Evolutionary conservation across 768 basidiomycete genomes (phyloP).

Genomic region (Suillus tomentosus): DNA sequence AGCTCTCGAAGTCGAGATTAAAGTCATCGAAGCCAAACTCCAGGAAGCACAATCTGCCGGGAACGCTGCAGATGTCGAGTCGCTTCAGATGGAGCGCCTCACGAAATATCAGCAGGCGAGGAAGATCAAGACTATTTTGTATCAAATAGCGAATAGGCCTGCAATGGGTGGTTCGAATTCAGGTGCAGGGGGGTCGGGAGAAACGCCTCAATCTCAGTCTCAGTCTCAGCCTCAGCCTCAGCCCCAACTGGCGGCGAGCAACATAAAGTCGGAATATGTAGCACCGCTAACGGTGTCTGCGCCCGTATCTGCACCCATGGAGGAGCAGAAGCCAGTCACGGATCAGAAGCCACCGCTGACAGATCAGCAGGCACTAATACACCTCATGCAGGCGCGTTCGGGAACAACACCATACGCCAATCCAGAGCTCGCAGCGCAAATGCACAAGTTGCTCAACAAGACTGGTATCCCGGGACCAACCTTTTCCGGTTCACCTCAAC

Average conservation of each 20-base stretch:
- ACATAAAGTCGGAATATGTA: not conserved
- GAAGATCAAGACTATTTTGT: slow-evolving; percentile 20
- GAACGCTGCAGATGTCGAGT: slow-evolving; percentile 17
- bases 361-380: slow-evolving; percentile 23
- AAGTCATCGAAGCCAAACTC: slow-evolving; percentile 19
- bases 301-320: slow-evolving; percentile 1
- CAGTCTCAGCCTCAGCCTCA: not conserved
- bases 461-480: slow-evolving; percentile 34
- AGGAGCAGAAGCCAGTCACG: slow-evolving; percentile 25
- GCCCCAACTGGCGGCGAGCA: not conserved
- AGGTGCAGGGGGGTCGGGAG: not conserved
- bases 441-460: slow-evolving; percentile 53
- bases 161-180: not conserved
- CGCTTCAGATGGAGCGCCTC: slow-evolving; percentile 17
- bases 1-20: slow-evolving; percentile 21
- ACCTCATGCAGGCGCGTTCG: slow-evolving; percentile 33
- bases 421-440: slow-evolving; percentile 39
- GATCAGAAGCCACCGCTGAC: slow-evolving; percentile 17
- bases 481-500: slow-evolving; percentile 20
- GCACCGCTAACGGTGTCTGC: slow-evolving; percentile 4
- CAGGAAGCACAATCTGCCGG: slow-evolving; percentile 20
- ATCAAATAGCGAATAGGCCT: not conserved
- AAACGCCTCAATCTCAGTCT: not conserved
- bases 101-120: slow-evolving; percentile 10
- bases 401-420: slow-evolving; percentile 14